These are phyloP conservation scores for Ustilago cynodontis DNA, from an alignment of 1,284 basidiomycete genomes.

Conservation along the genomic window DNA sequence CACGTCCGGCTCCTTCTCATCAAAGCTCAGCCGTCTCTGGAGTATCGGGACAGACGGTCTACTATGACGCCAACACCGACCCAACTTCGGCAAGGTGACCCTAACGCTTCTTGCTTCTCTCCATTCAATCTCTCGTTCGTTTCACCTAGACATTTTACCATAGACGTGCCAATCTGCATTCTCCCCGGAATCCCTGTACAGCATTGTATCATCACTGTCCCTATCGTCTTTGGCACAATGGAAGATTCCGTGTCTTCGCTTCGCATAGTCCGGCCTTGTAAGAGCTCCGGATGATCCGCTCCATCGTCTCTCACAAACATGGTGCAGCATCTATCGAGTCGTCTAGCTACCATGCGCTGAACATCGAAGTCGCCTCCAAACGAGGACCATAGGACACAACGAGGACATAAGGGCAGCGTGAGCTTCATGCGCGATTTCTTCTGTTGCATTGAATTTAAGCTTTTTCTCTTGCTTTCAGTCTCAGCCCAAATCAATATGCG, in stretches of 20 bases:
- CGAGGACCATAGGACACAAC: no score
- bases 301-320: not conserved
- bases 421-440: not conserved
- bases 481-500: no score
- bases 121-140: not conserved
- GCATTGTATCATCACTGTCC: constrained; percentile 4
- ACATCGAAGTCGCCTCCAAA: no score
- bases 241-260: not conserved
- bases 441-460: constrained; percentile 4
- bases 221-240: not conserved
- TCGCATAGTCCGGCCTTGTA: no score
- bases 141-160: not conserved
- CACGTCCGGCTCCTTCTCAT: constrained; percentile 22
- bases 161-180: not conserved
- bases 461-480: not conserved
- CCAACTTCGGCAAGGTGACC: not conserved
- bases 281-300: not conserved
- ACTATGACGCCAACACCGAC: constrained; percentile 30
- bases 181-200: not conserved
- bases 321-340: no score
- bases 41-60: constrained; percentile 38
- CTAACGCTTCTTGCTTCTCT: not conserved
- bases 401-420: not conserved
- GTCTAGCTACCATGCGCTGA: no score
- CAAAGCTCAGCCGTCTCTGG: constrained; percentile 32